These are phyloP conservation scores for Coniochaeta pulveracea DNA, from an alignment of 2,329 filamentous ascomycete genomes.

Conservation along the genomic window DNA sequence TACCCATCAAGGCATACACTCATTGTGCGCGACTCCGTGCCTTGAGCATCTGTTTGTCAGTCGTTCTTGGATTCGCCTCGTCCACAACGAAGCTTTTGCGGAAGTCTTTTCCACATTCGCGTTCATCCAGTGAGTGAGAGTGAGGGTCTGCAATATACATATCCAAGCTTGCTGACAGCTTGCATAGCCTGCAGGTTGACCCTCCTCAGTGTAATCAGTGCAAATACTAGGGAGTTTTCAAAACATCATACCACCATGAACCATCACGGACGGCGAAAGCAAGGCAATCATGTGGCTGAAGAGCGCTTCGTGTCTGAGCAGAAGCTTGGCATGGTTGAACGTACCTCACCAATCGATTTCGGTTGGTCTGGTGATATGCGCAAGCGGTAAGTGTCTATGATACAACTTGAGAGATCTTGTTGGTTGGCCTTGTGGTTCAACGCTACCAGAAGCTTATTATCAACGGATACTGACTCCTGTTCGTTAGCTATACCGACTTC, in stretches of 20 bases:
- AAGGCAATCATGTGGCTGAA: constrained; percentile 14
- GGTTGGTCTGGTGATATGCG: constrained; percentile 31
- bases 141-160: too few species aligned
- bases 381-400: constrained; percentile 23
- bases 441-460: background rate
- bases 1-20: too few species aligned
- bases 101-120: too few species aligned
- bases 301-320: constrained; percentile 20
- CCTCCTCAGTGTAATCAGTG: too few species aligned
- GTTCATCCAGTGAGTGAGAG: too few species aligned
- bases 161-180: too few species aligned
- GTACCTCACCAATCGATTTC: constrained; percentile 24
- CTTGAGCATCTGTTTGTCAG: too few species aligned
- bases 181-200: too few species aligned
- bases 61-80: too few species aligned
- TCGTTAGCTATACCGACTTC: constrained; percentile 77
- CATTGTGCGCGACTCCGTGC: too few species aligned
- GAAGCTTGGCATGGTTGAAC: constrained; percentile 28
- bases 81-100: too few species aligned
- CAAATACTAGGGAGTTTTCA: too few species aligned
- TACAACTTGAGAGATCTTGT: background rate
- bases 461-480: constrained; percentile 5
- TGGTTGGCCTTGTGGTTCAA: background rate
- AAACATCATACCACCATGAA: constrained; percentile 14
- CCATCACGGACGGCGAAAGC: constrained; percentile 13